Evolutionary conservation across 352 stramenopile species (phyloP).

Genomic region (Phytophthora pisi): DNA sequence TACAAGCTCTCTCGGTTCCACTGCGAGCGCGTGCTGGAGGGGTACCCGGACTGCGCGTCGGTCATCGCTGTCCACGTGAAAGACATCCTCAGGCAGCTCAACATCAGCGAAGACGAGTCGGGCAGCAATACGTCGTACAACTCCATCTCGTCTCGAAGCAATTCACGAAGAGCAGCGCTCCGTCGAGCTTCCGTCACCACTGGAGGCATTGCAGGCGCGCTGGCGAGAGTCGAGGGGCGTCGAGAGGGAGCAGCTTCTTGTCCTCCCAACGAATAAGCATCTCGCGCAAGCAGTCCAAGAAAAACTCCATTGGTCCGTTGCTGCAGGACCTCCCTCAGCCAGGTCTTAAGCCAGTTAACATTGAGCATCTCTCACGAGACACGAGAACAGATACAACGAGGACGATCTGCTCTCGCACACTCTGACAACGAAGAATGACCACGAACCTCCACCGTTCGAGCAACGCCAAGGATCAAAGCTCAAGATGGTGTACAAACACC

Average conservation of each 20-base stretch:
- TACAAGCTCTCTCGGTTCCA: slow-evolving; percentile 7
- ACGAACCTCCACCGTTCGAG: background rate
- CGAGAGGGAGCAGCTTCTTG: background rate
- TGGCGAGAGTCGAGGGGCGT: background rate
- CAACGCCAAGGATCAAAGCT: background rate
- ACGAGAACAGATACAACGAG: background rate
- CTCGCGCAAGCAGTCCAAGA: slow-evolving; percentile 1
- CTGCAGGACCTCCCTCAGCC: background rate
- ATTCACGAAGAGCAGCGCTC: background rate
- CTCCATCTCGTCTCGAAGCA: slow-evolving; percentile 1
- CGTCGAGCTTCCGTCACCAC: background rate
- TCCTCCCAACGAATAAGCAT: background rate
- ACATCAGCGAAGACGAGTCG: background rate
- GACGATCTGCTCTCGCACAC: background rate
- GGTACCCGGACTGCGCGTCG: background rate
- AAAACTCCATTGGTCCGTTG: background rate
- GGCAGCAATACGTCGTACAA: background rate
- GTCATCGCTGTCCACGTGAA: background rate
- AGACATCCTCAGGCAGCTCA: background rate
- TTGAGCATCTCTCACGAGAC: background rate
- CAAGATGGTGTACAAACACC: background rate
- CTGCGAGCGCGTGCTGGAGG: slow-evolving; percentile 3
- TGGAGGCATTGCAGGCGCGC: background rate
- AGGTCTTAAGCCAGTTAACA: background rate
- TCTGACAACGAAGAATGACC: background rate